Base-by-base conservation (phyloP, 2,329 filamentous ascomycete genomes). In the Alternaria novae-zelandiae region DNA sequence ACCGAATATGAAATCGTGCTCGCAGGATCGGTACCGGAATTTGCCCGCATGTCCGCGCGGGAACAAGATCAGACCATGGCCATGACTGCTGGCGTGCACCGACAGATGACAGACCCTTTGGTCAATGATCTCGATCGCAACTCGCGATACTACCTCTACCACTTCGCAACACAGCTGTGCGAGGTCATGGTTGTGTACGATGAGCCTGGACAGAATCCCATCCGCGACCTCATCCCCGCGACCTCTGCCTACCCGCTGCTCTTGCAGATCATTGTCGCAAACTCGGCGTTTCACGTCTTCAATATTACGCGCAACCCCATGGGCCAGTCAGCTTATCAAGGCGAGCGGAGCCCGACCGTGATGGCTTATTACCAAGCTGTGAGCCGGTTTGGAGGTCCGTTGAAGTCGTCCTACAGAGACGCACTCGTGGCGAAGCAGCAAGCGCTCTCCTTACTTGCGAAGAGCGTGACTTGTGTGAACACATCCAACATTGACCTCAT, bases 161-260 rank as follows among this genome's bases (percentile, higher is more conserved):
- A 85, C 83, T 80, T 76, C 32, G 86, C 76, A 74, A 84, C 57
- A 78, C 74, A 83, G 43, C 78, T 89, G 59, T 88, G 86, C 74
- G 83, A 84, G 72, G 86, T 88, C 68, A 82, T 88, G 63, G 81
- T 84, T 1, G 75, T 85, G 5, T 84, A 85, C 70, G 82, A 85
- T 28, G 72, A 79, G 26, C 78, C 78, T 28, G 78, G 80, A 2
- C 77, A 80, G 15, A 86, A 86, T 41, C 83, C 83, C 0, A 84
- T 84, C 59, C 82, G 83, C 30, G 81, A 84, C 57, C 77, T 86
- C 7, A 81, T 85, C 21, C 79, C 82, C 6, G 74, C 84, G 50
- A 82, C 83, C 13, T 78, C 78, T 20, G 77, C 79, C 21, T 81
- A 83, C 45, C 82, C 83, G 6, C 74, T 83, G 23, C 75, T 86